These are phyloP conservation scores for Sugiyamaella xylanicola DNA, from an alignment of 1,139 yeast species.

Conservation along the genomic window DNA sequence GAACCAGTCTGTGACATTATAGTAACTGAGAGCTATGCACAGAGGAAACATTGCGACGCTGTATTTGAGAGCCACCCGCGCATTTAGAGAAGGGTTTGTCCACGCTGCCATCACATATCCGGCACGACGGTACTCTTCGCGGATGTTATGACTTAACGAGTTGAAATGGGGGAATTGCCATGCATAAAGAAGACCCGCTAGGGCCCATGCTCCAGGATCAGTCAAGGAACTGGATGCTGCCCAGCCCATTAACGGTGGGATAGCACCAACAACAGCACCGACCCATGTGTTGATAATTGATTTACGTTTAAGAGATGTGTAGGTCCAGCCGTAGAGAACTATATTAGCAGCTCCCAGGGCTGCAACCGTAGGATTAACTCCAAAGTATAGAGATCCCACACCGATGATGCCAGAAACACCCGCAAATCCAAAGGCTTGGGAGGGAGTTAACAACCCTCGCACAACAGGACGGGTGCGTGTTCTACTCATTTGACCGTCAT, in stretches of 20 bases:
- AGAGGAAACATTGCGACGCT: slow-evolving; percentile 90
- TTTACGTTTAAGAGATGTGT: slow-evolving; percentile 84
- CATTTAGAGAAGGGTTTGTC: slow-evolving; percentile 87
- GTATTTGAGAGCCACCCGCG: slow-evolving; percentile 89
- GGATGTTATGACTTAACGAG: slow-evolving; percentile 83
- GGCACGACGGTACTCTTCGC: slow-evolving; percentile 84
- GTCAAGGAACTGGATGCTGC: slow-evolving; percentile 80
- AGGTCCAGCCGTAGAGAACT: slow-evolving; percentile 80
- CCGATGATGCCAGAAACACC: slow-evolving; percentile 72
- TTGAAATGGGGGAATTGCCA: slow-evolving; percentile 99
- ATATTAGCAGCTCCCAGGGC: slow-evolving; percentile 75
- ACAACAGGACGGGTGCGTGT: slow-evolving; percentile 92
- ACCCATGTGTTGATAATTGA: slow-evolving; percentile 95
- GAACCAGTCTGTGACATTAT: slow-evolving; percentile 77
- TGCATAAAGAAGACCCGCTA: slow-evolving; percentile 86
- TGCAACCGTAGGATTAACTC: slow-evolving; percentile 88
- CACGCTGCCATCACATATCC: slow-evolving; percentile 97
- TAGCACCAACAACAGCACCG: slow-evolving; percentile 97
- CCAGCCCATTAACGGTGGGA: slow-evolving; percentile 99
- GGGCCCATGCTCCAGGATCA: slow-evolving; percentile 94
- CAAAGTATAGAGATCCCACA: slow-evolving; percentile 63
- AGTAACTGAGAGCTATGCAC: slow-evolving; percentile 80
- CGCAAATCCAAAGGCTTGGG: slow-evolving; percentile 81
- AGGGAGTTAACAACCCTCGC: slow-evolving; percentile 71
- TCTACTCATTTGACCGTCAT: slow-evolving; percentile 84